Percentiles rank a stretch among this genome's conserved stretches.
These are phyloP conservation scores for Yarrowia galli DNA, from an alignment of 1,139 yeast genomes.

Conservation along the genomic window DNA sequence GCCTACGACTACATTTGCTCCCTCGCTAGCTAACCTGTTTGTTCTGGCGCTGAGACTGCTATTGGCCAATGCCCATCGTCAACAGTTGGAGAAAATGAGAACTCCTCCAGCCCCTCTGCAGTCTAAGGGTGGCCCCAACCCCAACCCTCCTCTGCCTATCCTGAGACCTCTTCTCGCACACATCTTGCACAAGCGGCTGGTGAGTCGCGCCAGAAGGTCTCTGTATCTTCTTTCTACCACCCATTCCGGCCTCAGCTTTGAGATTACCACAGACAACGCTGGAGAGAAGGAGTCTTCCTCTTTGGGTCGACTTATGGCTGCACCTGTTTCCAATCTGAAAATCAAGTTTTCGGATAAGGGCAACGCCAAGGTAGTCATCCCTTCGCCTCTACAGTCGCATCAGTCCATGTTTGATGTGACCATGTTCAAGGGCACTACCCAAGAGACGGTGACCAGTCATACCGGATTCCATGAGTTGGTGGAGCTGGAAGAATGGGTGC, in stretches of 20 bases:
- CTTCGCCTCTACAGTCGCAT: slow-evolving; percentile 48
- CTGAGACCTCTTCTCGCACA: slow-evolving; percentile 74
- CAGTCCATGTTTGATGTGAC: slow-evolving; percentile 46
- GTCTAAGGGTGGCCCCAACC: slow-evolving; percentile 46
- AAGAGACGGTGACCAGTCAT: slow-evolving; percentile 50
- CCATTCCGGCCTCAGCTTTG: slow-evolving; percentile 20
- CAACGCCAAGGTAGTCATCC: slow-evolving; percentile 45
- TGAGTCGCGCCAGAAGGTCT: slow-evolving; percentile 56
- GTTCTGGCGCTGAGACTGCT: slow-evolving; percentile 62
- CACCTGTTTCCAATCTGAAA: slow-evolving; percentile 45
- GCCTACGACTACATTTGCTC: slow-evolving; percentile 9
- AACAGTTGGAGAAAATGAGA: slow-evolving; percentile 58
- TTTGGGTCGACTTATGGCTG: slow-evolving; percentile 47
- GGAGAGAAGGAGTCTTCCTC: slow-evolving; percentile 39
- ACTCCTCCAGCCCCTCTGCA: slow-evolving; percentile 46
- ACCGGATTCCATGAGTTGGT: slow-evolving; percentile 61
- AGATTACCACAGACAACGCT: slow-evolving; percentile 10
- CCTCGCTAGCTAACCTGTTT: slow-evolving; percentile 60
- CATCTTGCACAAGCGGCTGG: slow-evolving; percentile 65
- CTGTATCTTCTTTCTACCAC: slow-evolving; percentile 51
- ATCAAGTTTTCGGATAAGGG: slow-evolving; percentile 40
- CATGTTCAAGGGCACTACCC: slow-evolving; percentile 52
- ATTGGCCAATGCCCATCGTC: slow-evolving; percentile 66
- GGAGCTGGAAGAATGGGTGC: slow-evolving; percentile 70
- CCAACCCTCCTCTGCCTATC: slow-evolving; percentile 58